Evolutionary conservation across 106 monocot species (phyloP), one percentile per base, ranked within the genome.

Genomic region (Iris macrosiphon): DNA sequence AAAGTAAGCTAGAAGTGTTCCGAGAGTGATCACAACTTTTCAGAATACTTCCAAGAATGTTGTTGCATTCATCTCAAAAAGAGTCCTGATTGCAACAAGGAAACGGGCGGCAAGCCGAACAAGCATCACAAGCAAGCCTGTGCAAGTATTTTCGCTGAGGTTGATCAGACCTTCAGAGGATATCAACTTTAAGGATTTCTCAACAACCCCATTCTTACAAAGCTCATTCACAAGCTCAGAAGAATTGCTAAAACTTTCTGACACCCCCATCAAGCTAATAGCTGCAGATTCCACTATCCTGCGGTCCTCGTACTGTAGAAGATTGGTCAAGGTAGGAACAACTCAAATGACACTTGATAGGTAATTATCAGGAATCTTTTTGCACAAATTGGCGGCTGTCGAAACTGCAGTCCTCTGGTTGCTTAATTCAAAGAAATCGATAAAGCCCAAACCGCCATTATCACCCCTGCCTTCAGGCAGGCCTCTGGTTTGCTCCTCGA

Each of bases 341-440:
- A 73, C 65, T 24, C 85, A 81, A 72, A 82, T 52, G n/a, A 89
- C 69, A 57, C 66, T 9, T 4, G 68, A 37, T 35, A 73, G 66
- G 55, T 62, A 73, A 71, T 78, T 73, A 7, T 31, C 4, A 6
- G 84, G 75, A 58, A 85, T 49, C 54, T 78, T 75, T 66, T 76
- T 73, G 49, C 84, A 94, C 59, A 85, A 63, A 52, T 85, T 94
- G 21, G 49, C 72, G 18, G 76, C 84, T 18, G 76, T 75, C 26
- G 81, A 81, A 11, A 94, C 40, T 19, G 88, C 88, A 41, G 76
- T 68, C 73, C 81, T 84, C 93, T 94, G 47, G 9, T 19, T 51
- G 25, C 63, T 81, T 19, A 57, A 40, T 0, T 84, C 55, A 69
- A 94, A 89, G 74, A 89, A 94, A 63, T 82, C 88, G 18, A 94